Evolutionary conservation across 345 rosid genomes (phyloP).

Genomic region (Eucalyptus grandis): DNA sequence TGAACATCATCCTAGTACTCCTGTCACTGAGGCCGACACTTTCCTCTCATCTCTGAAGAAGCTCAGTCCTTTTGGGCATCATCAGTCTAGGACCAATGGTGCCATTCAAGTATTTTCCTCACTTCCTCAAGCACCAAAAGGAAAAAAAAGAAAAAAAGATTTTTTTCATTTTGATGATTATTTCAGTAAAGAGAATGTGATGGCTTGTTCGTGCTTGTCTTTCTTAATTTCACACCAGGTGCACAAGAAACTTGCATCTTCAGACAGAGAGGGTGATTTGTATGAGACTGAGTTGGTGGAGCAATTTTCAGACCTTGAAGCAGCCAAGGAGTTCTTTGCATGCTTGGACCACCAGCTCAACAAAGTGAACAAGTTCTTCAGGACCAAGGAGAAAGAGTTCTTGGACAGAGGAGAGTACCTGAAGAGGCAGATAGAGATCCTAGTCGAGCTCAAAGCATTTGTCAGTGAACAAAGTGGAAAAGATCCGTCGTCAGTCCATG

Average conservation of each 20-base stretch:
- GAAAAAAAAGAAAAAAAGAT: neutral
- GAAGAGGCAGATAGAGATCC: conserved; percentile 82
- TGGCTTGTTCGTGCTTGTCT: neutral
- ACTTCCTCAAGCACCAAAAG: neutral
- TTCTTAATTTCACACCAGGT: conserved; percentile 29
- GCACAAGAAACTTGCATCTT: conserved; percentile 65
- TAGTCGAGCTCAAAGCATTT: conserved; percentile 49
- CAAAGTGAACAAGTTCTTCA: conserved; percentile 88
- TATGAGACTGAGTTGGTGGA: conserved; percentile 85
- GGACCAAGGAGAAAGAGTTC: conserved; percentile 79
- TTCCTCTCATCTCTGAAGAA: conserved; percentile 39
- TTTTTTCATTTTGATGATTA: neutral
- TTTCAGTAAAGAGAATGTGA: neutral
- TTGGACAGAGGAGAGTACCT: conserved; percentile 78
- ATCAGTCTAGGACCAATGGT: conserved; percentile 25
- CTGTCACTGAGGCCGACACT: neutral
- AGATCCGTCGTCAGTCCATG: conserved; percentile 24
- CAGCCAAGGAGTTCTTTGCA: conserved; percentile 64
- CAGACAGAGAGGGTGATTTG: conserved; percentile 46
- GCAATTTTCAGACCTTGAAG: conserved; percentile 69
- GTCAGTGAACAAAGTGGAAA: conserved; percentile 29
- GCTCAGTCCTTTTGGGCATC: conserved; percentile 14
- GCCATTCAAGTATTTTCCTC: conserved; percentile 51
- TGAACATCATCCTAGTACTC: neutral
- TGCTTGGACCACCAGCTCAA: conserved; percentile 78